Base-by-base conservation (phyloP, 2,329 filamentous ascomycete genomes). In the Geoglossum cookeanum region DNA sequence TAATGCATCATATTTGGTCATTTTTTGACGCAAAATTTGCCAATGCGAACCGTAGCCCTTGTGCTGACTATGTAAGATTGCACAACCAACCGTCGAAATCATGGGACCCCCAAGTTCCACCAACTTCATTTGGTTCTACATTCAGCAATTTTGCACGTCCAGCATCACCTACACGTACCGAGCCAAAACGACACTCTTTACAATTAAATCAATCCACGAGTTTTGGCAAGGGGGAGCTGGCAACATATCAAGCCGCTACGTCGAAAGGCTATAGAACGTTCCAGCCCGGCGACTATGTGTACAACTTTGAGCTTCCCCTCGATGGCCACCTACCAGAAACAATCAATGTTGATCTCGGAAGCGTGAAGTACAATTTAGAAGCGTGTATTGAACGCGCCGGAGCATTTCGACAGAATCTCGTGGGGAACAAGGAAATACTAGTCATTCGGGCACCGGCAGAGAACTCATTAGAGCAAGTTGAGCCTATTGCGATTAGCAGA, bases 401-500 rank as follows among this genome's bases (percentile, higher is more conserved):
- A 2, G 86, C 90, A 13, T 95, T 96, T 73, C 86, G 90, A 65
- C 84, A 88, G 1, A 95, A 95, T 63, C 74, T 96, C 1, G 77
- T 89, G 58, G 90, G 90, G 44, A 77, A 75, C 48, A 87, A 89
- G 67, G 89, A 95, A 68, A 82, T 96, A 2, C 79, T 78, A 7
- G 80, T 96, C 53, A 87, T 95, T 56, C 83, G 90, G 49, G 82
- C 92, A 3, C 90, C 90, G 0, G 81, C 91, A 54, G 88, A 94
- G 69, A 80, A 89, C 51, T 95, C 89, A 0, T 74, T 95, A 29
- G 90, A 96, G 68, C 88, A 88, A 68, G 84, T 89, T 30, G 90
- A 96, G 66, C 90, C 90, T 2, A 95, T 96, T 64, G 91, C 89
- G 9, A 95, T 96, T 65, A 91, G 86, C 61, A 78, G 90, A 22